A percentile compares a stretch with the other conserved stretches of the same genome.
Evolutionary conservation across 177 flowering plant species (phyloP).

Genomic region (Tripterygium wilfordii): DNA sequence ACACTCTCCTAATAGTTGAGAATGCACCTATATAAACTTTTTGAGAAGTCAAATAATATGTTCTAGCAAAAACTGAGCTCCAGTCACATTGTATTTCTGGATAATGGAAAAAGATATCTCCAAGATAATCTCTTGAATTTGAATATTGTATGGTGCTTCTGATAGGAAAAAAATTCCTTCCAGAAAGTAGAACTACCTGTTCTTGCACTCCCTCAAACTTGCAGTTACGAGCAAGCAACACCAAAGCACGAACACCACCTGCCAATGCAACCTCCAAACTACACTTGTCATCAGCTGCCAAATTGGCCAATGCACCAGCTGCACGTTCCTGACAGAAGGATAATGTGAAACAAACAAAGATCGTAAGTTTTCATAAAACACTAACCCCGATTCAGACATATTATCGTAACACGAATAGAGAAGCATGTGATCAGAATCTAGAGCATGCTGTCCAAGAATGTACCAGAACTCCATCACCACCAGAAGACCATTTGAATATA

Average conservation of each 20-base stretch:
- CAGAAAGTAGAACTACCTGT: no score
- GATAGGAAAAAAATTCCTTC: no score
- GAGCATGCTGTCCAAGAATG: background rate
- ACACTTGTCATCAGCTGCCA: constrained; percentile 98
- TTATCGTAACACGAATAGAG: no score
- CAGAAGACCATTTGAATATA: constrained; percentile 87
- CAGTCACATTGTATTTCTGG: no score
- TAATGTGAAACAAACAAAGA: background rate
- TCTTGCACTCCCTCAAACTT: constrained; percentile 97
- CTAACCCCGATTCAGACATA: no score
- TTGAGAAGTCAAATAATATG: no score
- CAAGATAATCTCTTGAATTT: background rate
- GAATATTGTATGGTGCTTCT: no score
- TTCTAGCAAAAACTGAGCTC: no score
- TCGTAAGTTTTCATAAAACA: no score
- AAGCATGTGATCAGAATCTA: no score
- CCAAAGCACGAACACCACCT: constrained; percentile 97
- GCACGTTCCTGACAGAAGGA: constrained; percentile 77
- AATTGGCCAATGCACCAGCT: constrained; percentile 97
- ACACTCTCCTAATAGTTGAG: no score
- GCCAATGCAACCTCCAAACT: constrained; percentile 93
- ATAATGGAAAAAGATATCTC: background rate
- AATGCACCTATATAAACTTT: no score
- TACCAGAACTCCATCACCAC: constrained; percentile 87
- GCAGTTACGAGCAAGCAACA: constrained; percentile 89